Conservation (phyloP, 805 yeast genomes). For the Wickerhamiella musiphila region DNA sequence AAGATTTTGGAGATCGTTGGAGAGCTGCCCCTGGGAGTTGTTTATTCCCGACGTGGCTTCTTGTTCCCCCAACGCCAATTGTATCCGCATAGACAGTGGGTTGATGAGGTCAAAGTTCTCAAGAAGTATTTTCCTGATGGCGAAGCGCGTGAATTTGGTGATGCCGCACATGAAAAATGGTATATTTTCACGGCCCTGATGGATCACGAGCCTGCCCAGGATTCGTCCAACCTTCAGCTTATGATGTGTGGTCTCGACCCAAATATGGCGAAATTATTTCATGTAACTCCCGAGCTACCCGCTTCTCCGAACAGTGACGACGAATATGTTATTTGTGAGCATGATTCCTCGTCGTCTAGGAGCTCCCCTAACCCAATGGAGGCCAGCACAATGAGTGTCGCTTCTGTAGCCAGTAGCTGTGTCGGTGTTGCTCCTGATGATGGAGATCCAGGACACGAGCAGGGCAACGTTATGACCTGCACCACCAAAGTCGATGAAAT, state of each 20-base stretch:
- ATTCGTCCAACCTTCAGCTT: conserved; percentile 32
- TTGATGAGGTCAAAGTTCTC: conserved; percentile 54
- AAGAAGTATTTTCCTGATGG: conserved; percentile 47
- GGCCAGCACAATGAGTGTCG: conserved; percentile 18
- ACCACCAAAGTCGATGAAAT: conserved; percentile 45
- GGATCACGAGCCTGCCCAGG: not conserved
- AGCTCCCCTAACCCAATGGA: conserved; percentile 20
- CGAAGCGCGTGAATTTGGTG: conserved; percentile 61
- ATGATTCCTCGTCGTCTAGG: conserved; percentile 8
- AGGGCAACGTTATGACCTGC: conserved; percentile 54
- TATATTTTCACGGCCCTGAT: conserved; percentile 32
- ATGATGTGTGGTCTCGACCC: conserved; percentile 74
- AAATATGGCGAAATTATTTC: conserved; percentile 37
- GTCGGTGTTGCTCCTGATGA: conserved; percentile 29
- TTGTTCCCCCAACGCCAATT: conserved; percentile 81
- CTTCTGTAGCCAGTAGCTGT: conserved; percentile 15
- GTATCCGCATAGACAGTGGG: conserved; percentile 73
- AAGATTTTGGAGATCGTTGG: conserved; percentile 38
- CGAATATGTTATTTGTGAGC: too few relatives aligned
- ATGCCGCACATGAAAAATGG: conserved; percentile 76
- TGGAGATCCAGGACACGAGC: conserved; percentile 60
- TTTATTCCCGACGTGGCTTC: conserved; percentile 81
- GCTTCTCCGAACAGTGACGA: not conserved
- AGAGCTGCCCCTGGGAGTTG: conserved; percentile 41
- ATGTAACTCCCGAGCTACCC: conserved; percentile 5